Percentiles rank a stretch among this genome's conserved stretches.
Evolutionary conservation across 306 rosid genomes (phyloP).

Genomic region (Quercus parvula): DNA sequence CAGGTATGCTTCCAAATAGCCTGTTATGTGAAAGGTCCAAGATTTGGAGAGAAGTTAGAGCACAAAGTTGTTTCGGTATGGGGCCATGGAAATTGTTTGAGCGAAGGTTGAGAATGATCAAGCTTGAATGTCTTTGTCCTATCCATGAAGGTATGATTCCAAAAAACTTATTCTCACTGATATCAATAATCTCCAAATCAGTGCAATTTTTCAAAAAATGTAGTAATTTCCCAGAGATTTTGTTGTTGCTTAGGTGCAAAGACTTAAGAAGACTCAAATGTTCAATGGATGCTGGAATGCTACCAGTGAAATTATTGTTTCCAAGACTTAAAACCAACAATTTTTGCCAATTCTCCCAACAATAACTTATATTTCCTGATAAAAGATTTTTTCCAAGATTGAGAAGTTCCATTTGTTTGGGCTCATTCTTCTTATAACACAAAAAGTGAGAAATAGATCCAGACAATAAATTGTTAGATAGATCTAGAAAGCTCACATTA

Average conservation of each 20-base stretch:
- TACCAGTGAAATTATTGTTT: constrained; percentile 21
- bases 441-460: neutral
- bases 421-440: neutral
- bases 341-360: neutral
- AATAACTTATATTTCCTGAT: constrained; percentile 11
- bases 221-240: too few species aligned
- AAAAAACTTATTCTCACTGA: too few species aligned
- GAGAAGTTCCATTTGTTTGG: neutral
- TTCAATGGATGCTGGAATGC: constrained; percentile 9
- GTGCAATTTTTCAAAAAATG: too few species aligned
- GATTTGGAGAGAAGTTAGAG: too few species aligned
- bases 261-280: neutral
- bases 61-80: too few species aligned
- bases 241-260: constrained; percentile 9
- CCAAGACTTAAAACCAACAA: neutral
- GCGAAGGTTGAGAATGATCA: too few species aligned
- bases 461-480: constrained; percentile 21
- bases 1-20: too few species aligned
- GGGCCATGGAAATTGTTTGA: too few species aligned
- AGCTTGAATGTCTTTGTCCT: too few species aligned
- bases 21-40: too few species aligned
- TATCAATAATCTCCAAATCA: too few species aligned
- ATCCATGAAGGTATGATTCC: too few species aligned
- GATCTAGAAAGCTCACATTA: rapidly evolving
- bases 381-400: constrained; percentile 18